Evolutionary conservation across 2,329 filamentous ascomycete species (phyloP), one percentile per base, ranked within the genome.

Genomic region (Pseudocercospora ulei): DNA sequence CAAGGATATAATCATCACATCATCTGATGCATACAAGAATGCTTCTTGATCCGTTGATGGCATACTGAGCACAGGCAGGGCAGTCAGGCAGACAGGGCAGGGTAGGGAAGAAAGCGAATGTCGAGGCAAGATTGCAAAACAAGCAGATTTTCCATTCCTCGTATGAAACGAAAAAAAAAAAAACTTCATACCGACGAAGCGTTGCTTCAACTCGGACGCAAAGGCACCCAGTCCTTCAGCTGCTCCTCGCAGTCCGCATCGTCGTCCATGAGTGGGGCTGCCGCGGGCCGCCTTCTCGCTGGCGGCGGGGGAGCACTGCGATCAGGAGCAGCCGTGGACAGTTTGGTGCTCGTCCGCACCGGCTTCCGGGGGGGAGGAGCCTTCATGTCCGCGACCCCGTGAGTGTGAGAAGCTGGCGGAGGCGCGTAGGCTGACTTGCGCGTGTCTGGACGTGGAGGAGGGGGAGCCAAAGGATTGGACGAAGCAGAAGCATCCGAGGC

Each of bases 231-330:
- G 7, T 49, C 50, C 34, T 46, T 43, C 41, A 60, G 27, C 22
- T 49, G 54, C 12, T 47, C 42, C 13, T 47, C 52, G 3, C 36
- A 48, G 29, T 40, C 50, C 5, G 17, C 28, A 16, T 44, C 43
- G 11, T 56, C 52, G 47, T 58, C 54, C 52, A 60, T 52, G 24
- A 59, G 34, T 14, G 47, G 51, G 25, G 41, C 46, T n/a, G 42
- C 49, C 2, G 46, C n/a, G n/a, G n/a, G n/a, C n/a, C n/a, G 38
- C 23, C 49, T 43, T 39, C 56, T 43, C 5, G 48, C 49, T 4
- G 52, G 57, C 33, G 55, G 38, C 5, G 43, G 22, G 3, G 56
- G 56, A 3, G 40, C 50, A 8, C 12, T 19, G 8, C 18, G 34
- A 8, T 35, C 27, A 4, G 13, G 12, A 11, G 30, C 20, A 20